A percentile compares a stretch with the other conserved stretches of the same genome.
phyloP scores from a whole-genome alignment of 805 yeast genomes.

The Nakazawaea peltata region DNA sequence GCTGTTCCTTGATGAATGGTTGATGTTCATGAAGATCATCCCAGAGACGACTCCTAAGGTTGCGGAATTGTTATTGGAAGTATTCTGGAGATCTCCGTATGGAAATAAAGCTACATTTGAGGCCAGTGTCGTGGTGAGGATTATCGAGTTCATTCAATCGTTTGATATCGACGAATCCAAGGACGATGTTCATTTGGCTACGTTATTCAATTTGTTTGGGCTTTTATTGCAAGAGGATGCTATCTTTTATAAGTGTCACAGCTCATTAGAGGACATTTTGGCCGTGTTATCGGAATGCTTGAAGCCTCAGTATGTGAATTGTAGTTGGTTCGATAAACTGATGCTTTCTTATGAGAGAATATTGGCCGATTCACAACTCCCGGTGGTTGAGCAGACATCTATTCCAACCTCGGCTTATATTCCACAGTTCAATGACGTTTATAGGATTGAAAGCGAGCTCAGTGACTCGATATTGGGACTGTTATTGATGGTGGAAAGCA shows the following conservation, averaged over 20 bases:
- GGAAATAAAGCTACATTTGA: constrained; percentile 26
- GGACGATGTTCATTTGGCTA: constrained; percentile 23
- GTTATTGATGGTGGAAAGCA: constrained; percentile 30
- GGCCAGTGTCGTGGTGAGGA: constrained; percentile 26
- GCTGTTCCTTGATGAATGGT: constrained; percentile 32
- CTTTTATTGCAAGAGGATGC: constrained; percentile 29
- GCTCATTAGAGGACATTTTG: constrained; percentile 27
- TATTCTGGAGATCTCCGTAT: constrained; percentile 24
- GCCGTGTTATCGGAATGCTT: constrained; percentile 28
- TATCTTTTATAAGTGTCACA: constrained; percentile 26
- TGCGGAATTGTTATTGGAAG: constrained; percentile 29
- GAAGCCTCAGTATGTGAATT: constrained; percentile 27
- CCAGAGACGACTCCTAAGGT: constrained; percentile 28
- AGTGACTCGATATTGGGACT: constrained; percentile 31
- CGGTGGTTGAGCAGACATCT: constrained; percentile 27
- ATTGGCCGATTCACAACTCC: constrained; percentile 42
- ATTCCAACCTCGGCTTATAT: constrained; percentile 10
- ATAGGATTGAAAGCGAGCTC: constrained; percentile 14
- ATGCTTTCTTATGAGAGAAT: constrained; percentile 48
- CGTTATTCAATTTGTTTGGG: constrained; percentile 35
- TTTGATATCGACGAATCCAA: constrained; percentile 22
- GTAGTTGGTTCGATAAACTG: constrained; percentile 53
- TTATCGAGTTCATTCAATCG: constrained; percentile 25
- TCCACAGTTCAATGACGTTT: constrained; percentile 14
- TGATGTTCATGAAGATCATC: constrained; percentile 32